Evolutionary conservation across 1,139 yeast genomes (phyloP).

Genomic region (Yamadazyma buinensis): DNA sequence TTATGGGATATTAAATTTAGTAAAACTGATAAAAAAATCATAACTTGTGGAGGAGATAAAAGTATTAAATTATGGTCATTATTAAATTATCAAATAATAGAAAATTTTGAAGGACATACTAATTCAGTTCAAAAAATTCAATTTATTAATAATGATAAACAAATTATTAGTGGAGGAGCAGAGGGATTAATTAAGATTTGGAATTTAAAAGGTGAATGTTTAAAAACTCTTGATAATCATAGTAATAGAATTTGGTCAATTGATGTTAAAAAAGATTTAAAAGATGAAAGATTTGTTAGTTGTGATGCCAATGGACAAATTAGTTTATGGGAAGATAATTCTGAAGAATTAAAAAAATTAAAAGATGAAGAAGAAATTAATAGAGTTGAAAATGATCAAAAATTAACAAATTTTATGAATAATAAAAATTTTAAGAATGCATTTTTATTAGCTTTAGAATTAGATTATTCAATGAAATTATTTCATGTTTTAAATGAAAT

Average conservation of each 20-base stretch:
- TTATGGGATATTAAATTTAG: conserved; percentile 89
- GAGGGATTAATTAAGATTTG: conserved; percentile 92
- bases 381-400: conserved; percentile 83
- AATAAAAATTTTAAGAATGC: conserved; percentile 85
- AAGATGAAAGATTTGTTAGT: conserved; percentile 68
- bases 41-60: conserved; percentile 88
- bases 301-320: conserved; percentile 96
- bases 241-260: conserved; percentile 94
- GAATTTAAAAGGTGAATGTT: conserved; percentile 79
- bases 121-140: conserved; percentile 84
- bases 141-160: conserved; percentile 64
- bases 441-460: conserved; percentile 74
- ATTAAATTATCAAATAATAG: conserved; percentile 65
- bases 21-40: conserved; percentile 67
- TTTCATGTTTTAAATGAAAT: conserved; percentile 65
- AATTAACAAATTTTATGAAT: conserved; percentile 66
- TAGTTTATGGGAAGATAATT: conserved; percentile 84
- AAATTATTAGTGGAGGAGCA: conserved; percentile 82
- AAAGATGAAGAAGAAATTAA: conserved; percentile 51
- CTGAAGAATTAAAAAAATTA: conserved; percentile 58
- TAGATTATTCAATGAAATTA: conserved; percentile 83
- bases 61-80: conserved; percentile 88
- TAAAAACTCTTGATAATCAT: conserved; percentile 84
- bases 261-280: conserved; percentile 55
- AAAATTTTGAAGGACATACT: conserved; percentile 92